These are phyloP conservation scores for Grigorovia transvaalensis DNA, from an alignment of 805 yeast genomes.

Conservation along the genomic window DNA sequence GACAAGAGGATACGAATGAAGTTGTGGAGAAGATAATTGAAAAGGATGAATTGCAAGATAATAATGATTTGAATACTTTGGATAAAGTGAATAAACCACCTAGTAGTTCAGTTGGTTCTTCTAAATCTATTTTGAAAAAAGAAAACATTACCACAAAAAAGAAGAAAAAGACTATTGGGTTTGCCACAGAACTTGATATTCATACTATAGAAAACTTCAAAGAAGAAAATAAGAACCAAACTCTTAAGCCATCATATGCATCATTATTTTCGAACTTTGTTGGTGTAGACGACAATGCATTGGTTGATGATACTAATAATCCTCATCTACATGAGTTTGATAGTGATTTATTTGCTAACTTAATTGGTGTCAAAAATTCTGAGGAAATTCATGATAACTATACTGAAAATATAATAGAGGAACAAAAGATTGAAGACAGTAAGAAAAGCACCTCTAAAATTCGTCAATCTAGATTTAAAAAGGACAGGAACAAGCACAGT, in stretches of 20 bases:
- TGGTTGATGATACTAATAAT: conserved; percentile 9
- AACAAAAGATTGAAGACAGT: conserved; percentile 6
- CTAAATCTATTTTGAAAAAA: conserved; percentile 11
- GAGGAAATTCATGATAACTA: conserved; percentile 25
- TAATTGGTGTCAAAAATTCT: conserved; percentile 25
- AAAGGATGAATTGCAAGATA: background rate
- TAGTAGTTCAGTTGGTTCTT: background rate
- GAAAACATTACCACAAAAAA: conserved; percentile 3
- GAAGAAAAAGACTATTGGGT: conserved; percentile 23
- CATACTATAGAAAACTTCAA: conserved; percentile 27
- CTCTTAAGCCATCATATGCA: conserved; percentile 5
- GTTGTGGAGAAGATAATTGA: background rate
- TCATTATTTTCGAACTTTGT: background rate
- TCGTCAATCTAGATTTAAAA: conserved; percentile 25
- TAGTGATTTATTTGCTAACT: conserved; percentile 23
- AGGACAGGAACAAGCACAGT: conserved; percentile 10
- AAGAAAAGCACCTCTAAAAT: conserved; percentile 7
- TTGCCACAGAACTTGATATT: conserved; percentile 25
- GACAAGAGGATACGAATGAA: background rate
- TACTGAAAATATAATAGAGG: conserved; percentile 6
- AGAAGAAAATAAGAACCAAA: conserved; percentile 23
- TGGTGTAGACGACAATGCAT: conserved; percentile 2
- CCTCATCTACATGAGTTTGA: conserved; percentile 21
- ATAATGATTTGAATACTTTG: too few relatives aligned
- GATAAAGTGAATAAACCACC: background rate